Evolutionary conservation across 2,329 filamentous ascomycete species (phyloP), one percentile per base, ranked within the genome.

Genomic region (Talaromyces sp.): DNA sequence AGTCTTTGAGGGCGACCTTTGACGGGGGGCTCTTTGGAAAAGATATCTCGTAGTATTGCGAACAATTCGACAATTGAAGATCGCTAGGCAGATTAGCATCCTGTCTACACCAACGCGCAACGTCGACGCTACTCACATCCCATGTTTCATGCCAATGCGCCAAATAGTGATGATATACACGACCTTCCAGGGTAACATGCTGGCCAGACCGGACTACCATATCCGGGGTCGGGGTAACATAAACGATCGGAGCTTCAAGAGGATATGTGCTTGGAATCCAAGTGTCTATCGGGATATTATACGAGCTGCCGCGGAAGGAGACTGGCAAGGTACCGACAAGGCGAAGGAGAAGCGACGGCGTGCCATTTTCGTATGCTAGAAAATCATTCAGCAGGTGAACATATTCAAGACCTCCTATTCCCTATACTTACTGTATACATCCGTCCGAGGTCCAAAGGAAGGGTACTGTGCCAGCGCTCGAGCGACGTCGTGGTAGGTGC

Each of bases 181-280:
- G 89, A 29, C 95, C 95, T 73, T 98, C 94, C 5, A 91, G 89
- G 73, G 95, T 93, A 67, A 99, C 93, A 81, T 99, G 93, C 75
- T 99, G 95, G 0, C 95, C 95, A 0, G 93, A 92, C 22, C 94
- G 86, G 49, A 99, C 89, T 69, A 91, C 80, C 92, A 99, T 98
- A 69, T 88, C 91, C 69, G 91, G 89, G 5, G 91, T 92, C 2
- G 95, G 93, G 6, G 89, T 93, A 49, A 98, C 92, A 77, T 97
- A 98, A 66, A 90, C 87, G 56, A 98, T 85, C 1, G 95, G 95
- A 0, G 92, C 85, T 72, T 96, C 92, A 68, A 87, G 85, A 1
- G 95, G 95, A 76, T 98, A 99, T 63, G 88, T 86, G 74, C 96
- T 92, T 3, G 95, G 95, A 53, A 98, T 84, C 94, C 95, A 98